Evolutionary conservation across 2,329 filamentous ascomycete genomes (phyloP), one percentile per base, ranked within the genome.

Genomic region (Pseudonectria buxi): DNA sequence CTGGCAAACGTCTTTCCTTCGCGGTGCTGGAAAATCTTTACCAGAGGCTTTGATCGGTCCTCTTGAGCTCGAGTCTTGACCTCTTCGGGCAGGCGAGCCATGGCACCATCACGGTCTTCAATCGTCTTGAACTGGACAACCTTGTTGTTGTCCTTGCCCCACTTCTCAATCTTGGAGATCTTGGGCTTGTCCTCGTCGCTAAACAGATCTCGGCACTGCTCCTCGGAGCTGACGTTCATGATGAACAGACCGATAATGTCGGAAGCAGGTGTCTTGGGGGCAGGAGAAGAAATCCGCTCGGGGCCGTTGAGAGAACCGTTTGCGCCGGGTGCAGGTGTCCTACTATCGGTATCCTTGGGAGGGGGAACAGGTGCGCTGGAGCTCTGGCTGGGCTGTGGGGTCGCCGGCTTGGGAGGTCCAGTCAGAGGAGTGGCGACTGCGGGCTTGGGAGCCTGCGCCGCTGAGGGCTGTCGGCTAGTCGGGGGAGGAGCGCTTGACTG

Each of bases 171-270:
- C 62, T 81, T 82, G 36, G 77, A 62, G 46, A 95, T 86, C 67
- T 94, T 95, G 24, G 75, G 58, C 56, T 78, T 81, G 56, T 95
- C 87, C 51, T 94, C 86, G 10, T 92, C 81, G 2, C 78, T 71
- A 56, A 98, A 90, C 15, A 95, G 71, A 24, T 86, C 81, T 37
- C 83, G 81, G 26, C 86, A 83, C 41, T 89, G 85, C 24, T 95
- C 86, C 46, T 90, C 86, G 35, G 76, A 83, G 51, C 81, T 85
- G 14, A 89, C 80, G 53, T 89, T 89, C 66, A 85, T 86, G 41
- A 98, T 81, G 61, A 95, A 98, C 14, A 98, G 75, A 32, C 86
- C 90, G 52, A 87, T 82, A 49, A 83, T 86, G 48, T 75, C 78
- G 53, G 87, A 74, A 13, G 72, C 64, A 29, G 69, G 55, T 25